Conservation (phyloP, 495 filamentous ascomycete species). For the Astrothelium subdiscretum region DNA sequence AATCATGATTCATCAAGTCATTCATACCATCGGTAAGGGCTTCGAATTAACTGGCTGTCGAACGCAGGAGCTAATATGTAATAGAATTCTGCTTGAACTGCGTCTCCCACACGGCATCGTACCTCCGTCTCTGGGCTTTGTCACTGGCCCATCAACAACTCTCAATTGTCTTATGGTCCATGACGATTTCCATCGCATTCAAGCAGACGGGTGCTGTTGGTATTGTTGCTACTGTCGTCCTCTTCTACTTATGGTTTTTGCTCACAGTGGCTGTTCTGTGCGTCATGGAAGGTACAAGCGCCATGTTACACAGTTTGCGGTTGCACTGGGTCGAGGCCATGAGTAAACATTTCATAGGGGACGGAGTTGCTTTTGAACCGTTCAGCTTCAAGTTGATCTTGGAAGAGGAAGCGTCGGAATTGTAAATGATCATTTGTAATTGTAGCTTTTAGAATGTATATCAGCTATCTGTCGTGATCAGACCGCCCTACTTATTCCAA, state of each 20-base stretch:
- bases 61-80: neutral
- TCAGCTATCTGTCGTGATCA: neutral
- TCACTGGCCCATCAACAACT: slow-evolving; percentile 97
- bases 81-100: slow-evolving; percentile 97
- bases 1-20: slow-evolving; percentile 97
- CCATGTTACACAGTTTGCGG: slow-evolving; percentile 88
- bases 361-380: slow-evolving; percentile 74
- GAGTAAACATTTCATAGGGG: slow-evolving; percentile 97
- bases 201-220: slow-evolving; percentile 51
- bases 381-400: slow-evolving; percentile 83
- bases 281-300: slow-evolving; percentile 77
- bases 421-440: slow-evolving; percentile 4
- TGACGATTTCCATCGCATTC: slow-evolving; percentile 79
- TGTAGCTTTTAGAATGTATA: neutral
- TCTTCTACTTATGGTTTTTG: slow-evolving; percentile 80
- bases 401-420: slow-evolving; percentile 67
- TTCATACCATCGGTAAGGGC: slow-evolving; percentile 85
- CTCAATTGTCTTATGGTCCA: slow-evolving; percentile 87
- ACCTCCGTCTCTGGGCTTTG: slow-evolving; percentile 95
- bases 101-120: slow-evolving; percentile 97
- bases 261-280: slow-evolving; percentile 68
- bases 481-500: no score
- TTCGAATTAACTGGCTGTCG: neutral
- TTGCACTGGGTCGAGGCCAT: slow-evolving; percentile 99
- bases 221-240: slow-evolving; percentile 63